Conservation (phyloP, 1,284 basidiomycete genomes). For the Ustilago sp. region DNA sequence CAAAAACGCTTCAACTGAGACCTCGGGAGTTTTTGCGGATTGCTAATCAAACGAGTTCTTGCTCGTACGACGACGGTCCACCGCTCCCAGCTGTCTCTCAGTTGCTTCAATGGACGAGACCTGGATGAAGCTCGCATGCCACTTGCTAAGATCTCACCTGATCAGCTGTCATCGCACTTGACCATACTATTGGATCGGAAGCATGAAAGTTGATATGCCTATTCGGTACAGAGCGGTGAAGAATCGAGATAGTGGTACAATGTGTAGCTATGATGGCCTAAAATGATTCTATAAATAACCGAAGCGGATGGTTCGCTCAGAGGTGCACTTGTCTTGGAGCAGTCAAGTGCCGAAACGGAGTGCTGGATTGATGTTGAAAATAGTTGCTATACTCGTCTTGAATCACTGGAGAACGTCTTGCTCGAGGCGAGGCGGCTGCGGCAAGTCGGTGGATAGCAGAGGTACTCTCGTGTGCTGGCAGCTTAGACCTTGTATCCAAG, state of each 20-base stretch:
- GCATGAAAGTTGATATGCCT: not conserved
- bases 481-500: conserved; percentile 68
- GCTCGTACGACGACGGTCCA: conserved; percentile 3
- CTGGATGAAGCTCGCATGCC: too few species aligned
- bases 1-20: not conserved
- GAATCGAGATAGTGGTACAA: conserved; percentile 25
- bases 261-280: not conserved
- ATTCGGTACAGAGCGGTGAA: conserved; percentile 38
- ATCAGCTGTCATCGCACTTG: too few species aligned
- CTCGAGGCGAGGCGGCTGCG: not conserved
- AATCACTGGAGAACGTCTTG: not conserved
- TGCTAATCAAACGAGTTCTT: conserved; percentile 26
- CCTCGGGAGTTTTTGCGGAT: conserved; percentile 13
- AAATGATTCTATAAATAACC: not conserved
- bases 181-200: not conserved
- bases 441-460: not conserved
- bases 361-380: not conserved
- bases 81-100: too few species aligned
- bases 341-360: not conserved
- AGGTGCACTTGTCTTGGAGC: not conserved
- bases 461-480: not conserved
- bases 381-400: conserved; percentile 11
- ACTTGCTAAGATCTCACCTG: too few species aligned
- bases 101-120: too few species aligned
- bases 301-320: not conserved